Evolutionary conservation across 768 basidiomycete genomes (phyloP).

Genomic region (Amanita phalloides): DNA sequence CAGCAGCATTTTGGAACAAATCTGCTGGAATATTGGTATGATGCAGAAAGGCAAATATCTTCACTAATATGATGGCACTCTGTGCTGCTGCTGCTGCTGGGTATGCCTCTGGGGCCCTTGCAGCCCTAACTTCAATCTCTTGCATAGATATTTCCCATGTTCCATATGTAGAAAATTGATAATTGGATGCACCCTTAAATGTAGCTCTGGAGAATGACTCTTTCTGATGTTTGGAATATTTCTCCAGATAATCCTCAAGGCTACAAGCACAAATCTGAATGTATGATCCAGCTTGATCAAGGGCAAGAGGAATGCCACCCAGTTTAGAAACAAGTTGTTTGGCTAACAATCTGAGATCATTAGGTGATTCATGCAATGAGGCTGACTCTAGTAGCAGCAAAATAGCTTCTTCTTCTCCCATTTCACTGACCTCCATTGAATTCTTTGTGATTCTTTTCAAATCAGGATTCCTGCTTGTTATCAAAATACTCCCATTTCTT

Average conservation of each 20-base stretch:
- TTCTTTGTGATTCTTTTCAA: constrained; percentile 4
- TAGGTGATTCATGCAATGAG: neutral
- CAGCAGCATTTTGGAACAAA: neutral
- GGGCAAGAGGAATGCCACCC: neutral
- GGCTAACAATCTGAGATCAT: neutral
- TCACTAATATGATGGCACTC: no score
- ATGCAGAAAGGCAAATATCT: no score
- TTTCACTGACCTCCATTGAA: constrained; percentile 5
- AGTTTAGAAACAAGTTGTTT: neutral
- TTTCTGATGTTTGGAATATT: neutral
- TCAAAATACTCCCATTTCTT: constrained; percentile 8
- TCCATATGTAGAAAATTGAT: no score
- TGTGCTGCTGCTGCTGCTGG: no score
- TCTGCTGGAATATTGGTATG: no score
- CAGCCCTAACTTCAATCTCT: no score
- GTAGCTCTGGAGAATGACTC: no score
- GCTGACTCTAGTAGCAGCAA: constrained; percentile 9
- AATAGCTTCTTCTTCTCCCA: constrained; percentile 10
- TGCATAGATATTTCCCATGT: no score
- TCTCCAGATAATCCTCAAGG: constrained; percentile 5
- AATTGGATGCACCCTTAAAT: no score
- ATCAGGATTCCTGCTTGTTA: constrained; percentile 9
- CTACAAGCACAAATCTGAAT: no score
- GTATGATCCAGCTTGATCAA: no score
- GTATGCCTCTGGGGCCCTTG: no score